A percentile compares a stretch with the other conserved stretches of the same genome.
phyloP scores from a whole-genome alignment of 78 protist genomes.

The Tieghemostelium lacteum region DNA sequence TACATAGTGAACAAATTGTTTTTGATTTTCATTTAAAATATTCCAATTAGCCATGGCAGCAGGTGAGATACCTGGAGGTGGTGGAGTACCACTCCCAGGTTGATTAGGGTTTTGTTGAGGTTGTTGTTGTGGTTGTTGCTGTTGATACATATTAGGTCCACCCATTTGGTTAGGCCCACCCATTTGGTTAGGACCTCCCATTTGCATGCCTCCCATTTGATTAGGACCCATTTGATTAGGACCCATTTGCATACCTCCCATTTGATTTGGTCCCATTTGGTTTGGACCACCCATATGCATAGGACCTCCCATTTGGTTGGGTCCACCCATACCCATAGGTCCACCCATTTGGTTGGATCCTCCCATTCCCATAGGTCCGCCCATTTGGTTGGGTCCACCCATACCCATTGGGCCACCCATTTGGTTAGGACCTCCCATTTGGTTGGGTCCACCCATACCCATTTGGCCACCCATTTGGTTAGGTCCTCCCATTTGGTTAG shows the following conservation, averaged over 20 bases:
- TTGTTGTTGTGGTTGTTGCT: background rate
- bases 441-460: background rate
- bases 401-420: conserved; percentile 1
- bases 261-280: background rate
- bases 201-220: background rate
- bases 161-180: background rate
- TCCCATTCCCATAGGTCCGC: background rate
- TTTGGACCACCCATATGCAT: conserved; percentile 6
- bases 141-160: conserved; percentile 4
- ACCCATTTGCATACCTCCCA: background rate
- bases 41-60: conserved; percentile 48
- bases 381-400: background rate
- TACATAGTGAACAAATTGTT: conserved; percentile 26
- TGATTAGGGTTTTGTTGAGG: background rate
- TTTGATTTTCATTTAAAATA: conserved; percentile 8
- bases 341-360: background rate
- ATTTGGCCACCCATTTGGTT: background rate
- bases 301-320: background rate
- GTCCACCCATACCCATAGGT: background rate
- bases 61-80: conserved; percentile 56
- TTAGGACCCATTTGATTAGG: background rate
- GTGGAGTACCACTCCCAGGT: conserved; percentile 20
- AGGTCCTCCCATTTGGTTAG: background rate
- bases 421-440: background rate
- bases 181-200: conserved; percentile 13